A percentile compares a stretch with the other conserved stretches of the same genome.
Conservation (phyloP, 1,139 yeast species). For the Scheffersomyces parashehatae region DNA sequence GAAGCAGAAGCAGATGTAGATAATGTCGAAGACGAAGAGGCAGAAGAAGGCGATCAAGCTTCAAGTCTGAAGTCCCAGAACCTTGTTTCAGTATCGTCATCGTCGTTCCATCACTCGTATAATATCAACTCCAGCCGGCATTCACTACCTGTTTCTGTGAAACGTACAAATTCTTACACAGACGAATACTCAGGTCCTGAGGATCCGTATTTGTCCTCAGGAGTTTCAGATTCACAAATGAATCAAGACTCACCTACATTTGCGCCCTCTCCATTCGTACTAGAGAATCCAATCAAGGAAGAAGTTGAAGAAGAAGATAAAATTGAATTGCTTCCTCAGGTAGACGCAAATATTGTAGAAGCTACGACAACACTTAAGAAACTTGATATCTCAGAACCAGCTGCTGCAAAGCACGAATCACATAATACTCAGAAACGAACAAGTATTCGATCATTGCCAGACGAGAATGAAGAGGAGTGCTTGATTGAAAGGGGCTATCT, state of each 20-base stretch:
- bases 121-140: background rate
- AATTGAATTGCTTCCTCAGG: background rate
- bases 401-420: too few species aligned
- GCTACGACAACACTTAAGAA: background rate
- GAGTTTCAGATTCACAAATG: slow-evolving; percentile 18
- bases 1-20: slow-evolving; percentile 14
- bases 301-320: slow-evolving; percentile 14
- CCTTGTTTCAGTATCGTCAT: background rate
- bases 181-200: slow-evolving; percentile 11
- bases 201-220: slow-evolving; percentile 23
- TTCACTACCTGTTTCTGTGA: background rate
- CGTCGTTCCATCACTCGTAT: background rate
- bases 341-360: background rate
- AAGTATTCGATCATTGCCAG: background rate
- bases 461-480: slow-evolving; percentile 26
- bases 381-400: background rate
- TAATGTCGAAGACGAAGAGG: slow-evolving; percentile 1
- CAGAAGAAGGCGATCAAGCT: slow-evolving; percentile 9
- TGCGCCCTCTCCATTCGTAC: slow-evolving; percentile 8
- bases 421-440: background rate
- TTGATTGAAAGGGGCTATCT: slow-evolving; percentile 45
- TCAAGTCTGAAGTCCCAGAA: slow-evolving; percentile 1
- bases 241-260: slow-evolving; percentile 1
- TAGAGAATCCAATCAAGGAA: slow-evolving; percentile 3
- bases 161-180: slow-evolving; percentile 1